These are phyloP conservation scores for Cubamyces sp. DNA, from an alignment of 768 basidiomycete genomes.

Conservation along the genomic window DNA sequence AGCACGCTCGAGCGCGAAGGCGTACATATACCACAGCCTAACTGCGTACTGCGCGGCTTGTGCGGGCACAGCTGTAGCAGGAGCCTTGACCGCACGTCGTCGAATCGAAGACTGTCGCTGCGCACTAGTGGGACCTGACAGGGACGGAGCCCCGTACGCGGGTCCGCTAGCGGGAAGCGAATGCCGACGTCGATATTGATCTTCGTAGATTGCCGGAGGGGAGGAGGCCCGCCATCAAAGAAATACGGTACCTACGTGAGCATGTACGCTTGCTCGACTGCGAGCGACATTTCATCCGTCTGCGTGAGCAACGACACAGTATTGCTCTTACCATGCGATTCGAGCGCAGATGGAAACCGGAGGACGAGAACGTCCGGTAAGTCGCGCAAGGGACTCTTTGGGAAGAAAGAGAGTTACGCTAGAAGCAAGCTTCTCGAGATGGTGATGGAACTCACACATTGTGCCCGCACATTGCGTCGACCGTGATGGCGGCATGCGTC, in stretches of 20 bases:
- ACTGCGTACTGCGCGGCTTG: constrained; percentile 22
- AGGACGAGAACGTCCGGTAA: constrained; percentile 1
- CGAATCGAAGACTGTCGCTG: constrained; percentile 12
- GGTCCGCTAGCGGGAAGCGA: constrained; percentile 7
- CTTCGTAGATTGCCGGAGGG: constrained; percentile 16
- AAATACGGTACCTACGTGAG: neutral
- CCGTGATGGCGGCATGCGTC: constrained; percentile 10
- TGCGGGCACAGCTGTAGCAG: constrained; percentile 17
- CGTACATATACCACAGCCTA: constrained; percentile 22
- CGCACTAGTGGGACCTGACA: constrained; percentile 7
- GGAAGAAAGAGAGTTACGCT: neutral
- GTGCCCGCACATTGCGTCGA: neutral
- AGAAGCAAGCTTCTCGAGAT: constrained; percentile 8
- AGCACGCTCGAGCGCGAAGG: constrained; percentile 5
- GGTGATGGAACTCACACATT: constrained; percentile 14
- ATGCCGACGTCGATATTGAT: constrained; percentile 16
- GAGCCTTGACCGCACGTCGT: constrained; percentile 10
- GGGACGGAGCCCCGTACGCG: constrained; percentile 1
- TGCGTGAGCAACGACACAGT: neutral
- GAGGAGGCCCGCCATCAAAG: constrained; percentile 11
- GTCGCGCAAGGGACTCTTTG: neutral
- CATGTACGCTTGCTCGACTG: neutral
- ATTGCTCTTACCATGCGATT: neutral
- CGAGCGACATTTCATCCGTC: constrained; percentile 14
- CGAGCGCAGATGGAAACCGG: constrained; percentile 1